Evolutionary conservation across 2,329 filamentous ascomycete species (phyloP).

Genomic region (Corynespora cassiicola): DNA sequence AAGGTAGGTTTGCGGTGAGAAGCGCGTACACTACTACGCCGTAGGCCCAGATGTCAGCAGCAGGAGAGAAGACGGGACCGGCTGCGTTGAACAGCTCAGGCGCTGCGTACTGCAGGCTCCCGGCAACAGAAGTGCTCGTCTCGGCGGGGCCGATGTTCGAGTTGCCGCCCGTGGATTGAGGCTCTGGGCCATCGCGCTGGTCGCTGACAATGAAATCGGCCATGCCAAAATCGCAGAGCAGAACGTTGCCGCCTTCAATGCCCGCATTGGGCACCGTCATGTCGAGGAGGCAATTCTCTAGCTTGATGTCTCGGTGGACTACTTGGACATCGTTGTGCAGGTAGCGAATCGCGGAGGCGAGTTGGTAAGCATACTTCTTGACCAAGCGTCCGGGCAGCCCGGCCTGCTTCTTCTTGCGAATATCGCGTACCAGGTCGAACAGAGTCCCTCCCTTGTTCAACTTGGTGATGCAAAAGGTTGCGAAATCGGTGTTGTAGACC

Average conservation of each 20-base stretch:
- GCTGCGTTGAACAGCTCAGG: slow-evolving; percentile 55
- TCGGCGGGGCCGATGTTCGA: slow-evolving; percentile 61
- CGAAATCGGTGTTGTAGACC: slow-evolving; percentile 71
- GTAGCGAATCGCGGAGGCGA: slow-evolving; percentile 70
- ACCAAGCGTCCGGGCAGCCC: slow-evolving; percentile 61
- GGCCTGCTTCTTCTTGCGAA: slow-evolving; percentile 48
- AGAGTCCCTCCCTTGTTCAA: slow-evolving; percentile 69
- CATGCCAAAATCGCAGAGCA: slow-evolving; percentile 74
- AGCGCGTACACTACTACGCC: slow-evolving; percentile 69
- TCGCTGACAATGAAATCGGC: slow-evolving; percentile 70
- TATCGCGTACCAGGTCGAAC: slow-evolving; percentile 66
- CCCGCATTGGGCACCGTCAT: slow-evolving; percentile 56
- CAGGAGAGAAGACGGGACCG: slow-evolving; percentile 54
- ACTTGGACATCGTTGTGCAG: slow-evolving; percentile 71
- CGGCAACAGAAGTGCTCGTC: slow-evolving; percentile 64
- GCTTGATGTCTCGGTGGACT: slow-evolving; percentile 72
- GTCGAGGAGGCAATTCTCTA: slow-evolving; percentile 72
- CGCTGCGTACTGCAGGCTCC: slow-evolving; percentile 64
- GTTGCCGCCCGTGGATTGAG: slow-evolving; percentile 49
- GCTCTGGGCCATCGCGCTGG: slow-evolving; percentile 57
- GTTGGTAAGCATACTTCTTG: slow-evolving; percentile 67
- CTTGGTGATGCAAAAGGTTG: slow-evolving; percentile 73
- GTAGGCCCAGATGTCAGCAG: slow-evolving; percentile 72
- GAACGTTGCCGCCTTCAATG: slow-evolving; percentile 60
- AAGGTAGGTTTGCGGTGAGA: slow-evolving; percentile 67